Evolutionary conservation across 2,329 filamentous ascomycete species (phyloP), one percentile per base, ranked within the genome.

Genomic region (Parafenestella ontariensis): DNA sequence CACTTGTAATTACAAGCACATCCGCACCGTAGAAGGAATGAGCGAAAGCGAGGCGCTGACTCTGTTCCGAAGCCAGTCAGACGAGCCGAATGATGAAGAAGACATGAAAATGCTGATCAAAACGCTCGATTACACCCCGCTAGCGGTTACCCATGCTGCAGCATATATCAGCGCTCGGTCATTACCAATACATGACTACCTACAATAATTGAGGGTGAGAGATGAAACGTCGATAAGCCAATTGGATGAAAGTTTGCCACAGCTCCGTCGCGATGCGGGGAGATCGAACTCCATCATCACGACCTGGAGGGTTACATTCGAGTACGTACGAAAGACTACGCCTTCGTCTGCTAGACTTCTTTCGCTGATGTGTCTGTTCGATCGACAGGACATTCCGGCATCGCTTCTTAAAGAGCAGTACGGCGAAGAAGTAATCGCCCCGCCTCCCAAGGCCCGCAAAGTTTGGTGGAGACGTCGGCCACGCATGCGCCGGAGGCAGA

Each of bases 261-360:
- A n/a, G n/a, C n/a, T n/a, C n/a, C n/a, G 68, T n/a, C 62, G 71
- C 9, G 42, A 33, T 21, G 15, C 3, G 28, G 69, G 77, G 48
- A 10, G 46, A 11, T 64, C 68, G 28, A 73, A 77, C 45, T 73
- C 74, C 1, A 62, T 79, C 0, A 62, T 76, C 2, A 42, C 52
- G 0, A 78, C 74, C 1, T 79, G 72, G 74, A 65, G 71, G 5
- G 51, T 63, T 1, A 56, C 62, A 1, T 68, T 66, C 49, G 36
- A 69, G 58, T 64, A 76, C n/a, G 76, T 81, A 33, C 72, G 64
- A n/a, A 49, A 58, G 3, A 53, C 18, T 6, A 43, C 17, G 7
- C 57, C 52, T 9, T 58, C 69, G 6, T 80, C 80, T 5, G 70
- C 79, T 3, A 66, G 78, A 20, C 62, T 82, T 5, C 56, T 83